phyloP scores from a whole-genome alignment of 441 rosid species.

The Populus trichocarpa region DNA sequence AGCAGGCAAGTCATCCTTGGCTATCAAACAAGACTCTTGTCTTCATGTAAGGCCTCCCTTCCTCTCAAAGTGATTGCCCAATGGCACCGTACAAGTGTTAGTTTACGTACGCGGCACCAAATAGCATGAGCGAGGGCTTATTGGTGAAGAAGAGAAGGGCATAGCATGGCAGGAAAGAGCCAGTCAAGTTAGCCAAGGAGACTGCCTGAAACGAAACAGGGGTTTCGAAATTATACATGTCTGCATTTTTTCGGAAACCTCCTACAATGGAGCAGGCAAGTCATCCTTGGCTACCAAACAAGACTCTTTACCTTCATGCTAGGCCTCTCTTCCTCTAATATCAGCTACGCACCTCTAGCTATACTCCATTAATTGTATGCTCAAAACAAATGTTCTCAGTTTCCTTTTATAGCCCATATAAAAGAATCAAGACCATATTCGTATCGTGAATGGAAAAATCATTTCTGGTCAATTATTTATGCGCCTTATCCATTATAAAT shows the following conservation, averaged over 20 bases:
- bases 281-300: neutral
- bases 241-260: neutral
- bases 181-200: constrained; percentile 32
- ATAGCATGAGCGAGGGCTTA: neutral
- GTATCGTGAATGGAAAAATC: neutral
- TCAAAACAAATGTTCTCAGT: neutral
- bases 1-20: constrained; percentile 40
- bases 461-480: neutral
- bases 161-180: constrained; percentile 30
- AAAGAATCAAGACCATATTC: neutral
- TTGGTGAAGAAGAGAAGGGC: constrained; percentile 3
- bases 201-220: constrained; percentile 23
- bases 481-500: neutral
- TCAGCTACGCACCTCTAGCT: neutral
- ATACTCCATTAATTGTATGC: neutral
- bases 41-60: constrained; percentile 16
- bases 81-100: neutral
- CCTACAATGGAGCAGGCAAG: neutral
- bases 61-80: neutral
- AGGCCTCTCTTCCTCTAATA: constrained; percentile 9
- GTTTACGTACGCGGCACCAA: neutral
- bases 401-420: neutral
- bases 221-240: neutral
- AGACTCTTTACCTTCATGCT: constrained; percentile 24
- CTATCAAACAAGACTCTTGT: constrained; percentile 25